Conservation (phyloP, 176 grass and related monocot species). For the Calamus simplicifolius region DNA sequence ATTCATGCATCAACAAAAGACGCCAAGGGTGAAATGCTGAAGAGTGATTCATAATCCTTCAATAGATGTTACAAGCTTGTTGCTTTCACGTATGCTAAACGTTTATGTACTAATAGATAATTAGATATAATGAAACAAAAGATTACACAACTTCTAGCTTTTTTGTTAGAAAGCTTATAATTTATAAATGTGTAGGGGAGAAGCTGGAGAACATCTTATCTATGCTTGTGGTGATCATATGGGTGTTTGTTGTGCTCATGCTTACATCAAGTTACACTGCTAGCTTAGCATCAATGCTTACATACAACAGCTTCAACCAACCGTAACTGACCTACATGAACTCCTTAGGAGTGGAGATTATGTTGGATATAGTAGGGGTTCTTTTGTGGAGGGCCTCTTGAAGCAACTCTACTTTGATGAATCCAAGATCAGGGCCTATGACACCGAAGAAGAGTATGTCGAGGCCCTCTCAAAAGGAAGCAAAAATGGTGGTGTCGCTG, state of each 20-base stretch:
- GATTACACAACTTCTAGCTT: too few relatives aligned
- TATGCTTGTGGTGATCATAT: slow-evolving; percentile 38
- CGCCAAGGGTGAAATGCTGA: too few relatives aligned
- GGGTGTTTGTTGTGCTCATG: slow-evolving; percentile 39
- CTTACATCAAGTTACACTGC: slow-evolving; percentile 57
- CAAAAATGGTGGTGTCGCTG: slow-evolving; percentile 41
- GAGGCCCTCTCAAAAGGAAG: slow-evolving; percentile 50
- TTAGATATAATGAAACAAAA: too few relatives aligned
- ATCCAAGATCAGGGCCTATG: slow-evolving; percentile 30
- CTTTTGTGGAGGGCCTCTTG: slow-evolving; percentile 35
- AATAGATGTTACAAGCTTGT: too few relatives aligned
- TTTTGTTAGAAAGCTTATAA: too few relatives aligned
- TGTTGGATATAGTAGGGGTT: slow-evolving; percentile 28
- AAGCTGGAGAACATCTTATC: slow-evolving; percentile 27
- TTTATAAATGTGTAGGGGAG: slow-evolving; percentile 24
- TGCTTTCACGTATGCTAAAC: too few relatives aligned
- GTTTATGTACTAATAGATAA: too few relatives aligned
- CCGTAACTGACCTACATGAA: slow-evolving; percentile 27
- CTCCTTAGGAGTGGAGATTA: slow-evolving; percentile 29
- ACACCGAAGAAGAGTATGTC: slow-evolving; percentile 7
- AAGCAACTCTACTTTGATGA: slow-evolving; percentile 28
- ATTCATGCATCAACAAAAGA: background rate
- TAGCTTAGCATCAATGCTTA: slow-evolving; percentile 43
- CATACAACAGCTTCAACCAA: slow-evolving; percentile 35
- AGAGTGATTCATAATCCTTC: too few relatives aligned